Evolutionary conservation across 345 rosid genomes (phyloP).

Genomic region (Adansonia digitata): DNA sequence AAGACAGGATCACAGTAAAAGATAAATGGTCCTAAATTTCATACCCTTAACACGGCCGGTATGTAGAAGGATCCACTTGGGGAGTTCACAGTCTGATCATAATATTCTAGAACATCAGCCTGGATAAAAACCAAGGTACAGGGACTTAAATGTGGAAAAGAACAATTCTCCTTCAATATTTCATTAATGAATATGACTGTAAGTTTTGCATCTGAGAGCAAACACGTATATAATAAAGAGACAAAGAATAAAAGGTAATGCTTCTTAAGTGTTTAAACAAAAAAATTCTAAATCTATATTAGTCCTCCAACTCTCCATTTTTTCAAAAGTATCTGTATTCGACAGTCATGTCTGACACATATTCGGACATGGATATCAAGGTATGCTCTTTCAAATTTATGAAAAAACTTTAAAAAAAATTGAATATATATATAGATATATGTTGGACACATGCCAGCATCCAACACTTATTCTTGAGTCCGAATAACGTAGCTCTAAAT

Average conservation of each 20-base stretch:
- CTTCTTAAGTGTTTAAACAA: background rate
- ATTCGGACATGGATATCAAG: no score
- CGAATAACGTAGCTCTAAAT: background rate
- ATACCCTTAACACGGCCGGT: slow-evolving; percentile 96
- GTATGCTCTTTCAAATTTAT: no score
- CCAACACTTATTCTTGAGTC: no score
- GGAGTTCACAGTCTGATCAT: slow-evolving; percentile 80
- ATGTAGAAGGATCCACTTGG: slow-evolving; percentile 85
- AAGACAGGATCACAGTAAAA: background rate
- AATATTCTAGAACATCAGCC: slow-evolving; percentile 96
- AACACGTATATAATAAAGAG: background rate
- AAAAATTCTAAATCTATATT: no score
- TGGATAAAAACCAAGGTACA: slow-evolving; percentile 27
- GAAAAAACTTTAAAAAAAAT: no score
- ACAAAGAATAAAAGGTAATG: background rate
- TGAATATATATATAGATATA: no score
- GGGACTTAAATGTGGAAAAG: slow-evolving; percentile 11
- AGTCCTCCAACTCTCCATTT: no score
- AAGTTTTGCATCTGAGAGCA: slow-evolving; percentile 7
- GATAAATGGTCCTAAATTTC: slow-evolving; percentile 17
- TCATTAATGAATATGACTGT: background rate
- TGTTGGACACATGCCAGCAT: no score
- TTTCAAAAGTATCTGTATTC: no score
- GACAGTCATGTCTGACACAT: no score
- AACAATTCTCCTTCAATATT: background rate